Evolutionary conservation across 257 asterid species (phyloP), one percentile per base, ranked within the genome.

Genomic region (Nicotiana otophora): DNA sequence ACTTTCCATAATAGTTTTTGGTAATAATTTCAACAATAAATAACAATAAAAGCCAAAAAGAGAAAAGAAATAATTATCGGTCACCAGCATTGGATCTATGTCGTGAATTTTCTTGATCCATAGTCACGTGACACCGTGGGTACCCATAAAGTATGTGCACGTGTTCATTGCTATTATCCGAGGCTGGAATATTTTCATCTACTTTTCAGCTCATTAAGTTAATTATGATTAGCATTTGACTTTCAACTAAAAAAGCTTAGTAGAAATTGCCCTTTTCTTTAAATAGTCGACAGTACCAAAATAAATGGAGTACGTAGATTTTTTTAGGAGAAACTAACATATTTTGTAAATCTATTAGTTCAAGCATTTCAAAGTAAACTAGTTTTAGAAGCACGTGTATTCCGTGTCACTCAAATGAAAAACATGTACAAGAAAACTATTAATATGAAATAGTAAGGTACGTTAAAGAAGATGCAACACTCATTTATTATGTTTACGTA

Each of bases 281-380:
- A n/a, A 69, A n/a, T 69, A n/a, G 57, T 5, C n/a, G 20, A 39
- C 58, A 19, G 55, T 36, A 31, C 11, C 34, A 20, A 42, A 42
- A 8, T 42, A 42, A 42, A 42, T 9, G 51, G 51, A 8, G 2
- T 42, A 42, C 51, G 12, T 42, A 9, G 51, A 42, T 42, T 8
- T 8, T 33, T 42, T 42, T 42, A 42, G 12, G 51, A 42, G 51
- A 42, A 42, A 8, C 8, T 42, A 8, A 9, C 51, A 9, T 2
- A 42, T 30, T 1, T 28, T 28, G 30, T 28, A 28, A 28, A 28
- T 28, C 30, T 28, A 28, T n/a, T n/a, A n/a, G n/a, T n/a, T n/a
- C n/a, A n/a, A n/a, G n/a, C n/a, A n/a, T 1, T 1, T 28, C 1
- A 28, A 1, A 28, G 1, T 28, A 28, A 1, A 1, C 1, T 1